Percentiles rank a stretch among this genome's conserved stretches.
Conservation (phyloP, 2,329 filamentous ascomycete species). For the Zasmidium angulare region DNA sequence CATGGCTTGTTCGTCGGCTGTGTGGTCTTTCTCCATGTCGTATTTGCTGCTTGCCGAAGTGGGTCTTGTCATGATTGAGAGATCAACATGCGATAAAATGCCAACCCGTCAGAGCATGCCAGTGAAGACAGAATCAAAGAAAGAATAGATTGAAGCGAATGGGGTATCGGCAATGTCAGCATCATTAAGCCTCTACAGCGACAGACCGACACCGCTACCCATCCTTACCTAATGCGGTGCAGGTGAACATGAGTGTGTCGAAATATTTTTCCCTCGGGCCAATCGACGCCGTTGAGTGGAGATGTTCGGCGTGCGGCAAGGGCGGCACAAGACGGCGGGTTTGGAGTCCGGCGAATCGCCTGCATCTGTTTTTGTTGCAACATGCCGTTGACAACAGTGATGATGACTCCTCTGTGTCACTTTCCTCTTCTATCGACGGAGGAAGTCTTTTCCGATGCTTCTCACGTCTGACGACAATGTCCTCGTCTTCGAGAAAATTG, state of each 20-base stretch:
- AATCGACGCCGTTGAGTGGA: not conserved
- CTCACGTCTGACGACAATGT: too few relatives aligned
- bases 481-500: too few relatives aligned
- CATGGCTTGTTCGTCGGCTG: conserved; percentile 2
- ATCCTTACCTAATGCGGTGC: not conserved
- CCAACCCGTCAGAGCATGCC: not conserved
- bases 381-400: too few relatives aligned
- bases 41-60: not conserved
- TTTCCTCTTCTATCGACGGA: too few relatives aligned
- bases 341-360: not conserved
- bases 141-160: not conserved
- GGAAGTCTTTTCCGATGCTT: too few relatives aligned
- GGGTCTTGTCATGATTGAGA: not conserved
- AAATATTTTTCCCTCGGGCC: not conserved
- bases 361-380: not conserved
- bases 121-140: not conserved
- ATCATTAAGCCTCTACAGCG: not conserved
- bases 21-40: not conserved
- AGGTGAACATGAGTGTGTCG: not conserved
- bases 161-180: not conserved
- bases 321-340: not conserved
- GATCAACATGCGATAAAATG: too few relatives aligned
- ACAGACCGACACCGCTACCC: not conserved
- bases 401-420: too few relatives aligned
- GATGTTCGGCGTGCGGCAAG: not conserved